A percentile compares a stretch with the other conserved stretches of the same genome.
These are phyloP conservation scores for Claviceps monticola DNA, from an alignment of 2,329 filamentous ascomycete species.

Conservation along the genomic window DNA sequence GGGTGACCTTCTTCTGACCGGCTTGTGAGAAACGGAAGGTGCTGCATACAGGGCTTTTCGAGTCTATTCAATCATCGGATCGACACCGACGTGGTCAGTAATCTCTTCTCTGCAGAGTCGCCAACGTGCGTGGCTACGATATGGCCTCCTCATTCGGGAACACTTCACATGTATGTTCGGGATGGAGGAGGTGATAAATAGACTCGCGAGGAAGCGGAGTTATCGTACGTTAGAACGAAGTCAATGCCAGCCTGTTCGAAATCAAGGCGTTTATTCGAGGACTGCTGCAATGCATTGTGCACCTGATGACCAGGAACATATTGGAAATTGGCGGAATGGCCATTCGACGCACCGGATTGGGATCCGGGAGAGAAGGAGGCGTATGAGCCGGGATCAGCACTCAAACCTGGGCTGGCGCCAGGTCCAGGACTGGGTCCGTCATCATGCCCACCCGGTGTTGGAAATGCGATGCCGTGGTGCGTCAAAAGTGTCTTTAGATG, in stretches of 20 bases:
- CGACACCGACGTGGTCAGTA: conserved; percentile 30
- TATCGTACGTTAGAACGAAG: conserved; percentile 79
- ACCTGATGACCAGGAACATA: conserved; percentile 19
- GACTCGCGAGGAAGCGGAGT: conserved; percentile 40
- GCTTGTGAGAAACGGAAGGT: conserved; percentile 67
- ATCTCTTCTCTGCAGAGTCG: conserved; percentile 10
- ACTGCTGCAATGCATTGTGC: conserved; percentile 14
- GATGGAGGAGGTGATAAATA: conserved; percentile 52
- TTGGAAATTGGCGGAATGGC: conserved; percentile 12
- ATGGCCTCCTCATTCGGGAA: conserved; percentile 1
- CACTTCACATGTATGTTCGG: conserved; percentile 17
- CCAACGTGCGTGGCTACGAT: conserved; percentile 7
- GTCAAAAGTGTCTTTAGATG: conserved; percentile 47
- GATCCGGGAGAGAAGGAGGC: conserved; percentile 29
- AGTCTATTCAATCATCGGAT: conserved; percentile 45
- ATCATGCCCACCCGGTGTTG: conserved; percentile 17
- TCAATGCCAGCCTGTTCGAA: conserved; percentile 78
- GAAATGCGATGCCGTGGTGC: conserved; percentile 35
- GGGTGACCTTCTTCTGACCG: conserved; percentile 46
- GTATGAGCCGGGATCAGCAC: conserved; percentile 38
- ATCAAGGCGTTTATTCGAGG: conserved; percentile 37
- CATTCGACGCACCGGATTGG: conserved; percentile 27
- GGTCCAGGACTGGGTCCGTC: conserved; percentile 32
- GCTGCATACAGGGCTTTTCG: conserved; percentile 86
- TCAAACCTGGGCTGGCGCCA: conserved; percentile 43